Evolutionary conservation across 768 basidiomycete species (phyloP).

Genomic region (Kondoa malvinella): DNA sequence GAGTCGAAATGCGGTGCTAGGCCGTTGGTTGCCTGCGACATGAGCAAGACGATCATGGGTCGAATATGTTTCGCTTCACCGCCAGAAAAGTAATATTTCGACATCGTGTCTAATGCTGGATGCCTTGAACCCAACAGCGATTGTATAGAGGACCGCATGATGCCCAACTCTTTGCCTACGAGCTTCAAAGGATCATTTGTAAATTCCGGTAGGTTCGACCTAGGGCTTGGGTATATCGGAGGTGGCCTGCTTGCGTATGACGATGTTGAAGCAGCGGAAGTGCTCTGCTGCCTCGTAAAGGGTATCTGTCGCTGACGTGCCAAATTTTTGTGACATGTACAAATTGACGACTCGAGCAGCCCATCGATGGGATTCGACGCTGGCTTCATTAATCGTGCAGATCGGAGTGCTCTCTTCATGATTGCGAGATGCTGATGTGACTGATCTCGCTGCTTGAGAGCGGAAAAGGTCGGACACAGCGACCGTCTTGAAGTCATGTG

Average conservation of each 20-base stretch:
- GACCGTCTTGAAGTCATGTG: too few relatives aligned
- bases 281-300: neutral
- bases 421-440: too few relatives aligned
- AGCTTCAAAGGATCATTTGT: constrained; percentile 52
- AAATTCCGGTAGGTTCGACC: neutral
- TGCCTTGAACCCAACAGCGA: constrained; percentile 72
- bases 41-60: constrained; percentile 72
- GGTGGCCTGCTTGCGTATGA: neutral
- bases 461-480: too few relatives aligned
- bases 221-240: neutral
- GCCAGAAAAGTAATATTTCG: constrained; percentile 81
- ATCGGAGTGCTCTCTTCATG: too few relatives aligned
- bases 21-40: constrained; percentile 84
- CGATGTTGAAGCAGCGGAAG: neutral
- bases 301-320: neutral
- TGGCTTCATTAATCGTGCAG: too few relatives aligned
- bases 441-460: too few relatives aligned
- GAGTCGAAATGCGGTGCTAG: constrained; percentile 43
- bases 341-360: too few relatives aligned
- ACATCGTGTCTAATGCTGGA: constrained; percentile 68
- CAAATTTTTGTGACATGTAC: neutral
- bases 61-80: constrained; percentile 67
- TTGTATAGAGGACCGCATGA: constrained; percentile 55
- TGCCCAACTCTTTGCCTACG: constrained; percentile 54
- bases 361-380: too few relatives aligned